These are phyloP conservation scores for Pleurotus cornucopiae DNA, from an alignment of 768 basidiomycete species.

Conservation along the genomic window DNA sequence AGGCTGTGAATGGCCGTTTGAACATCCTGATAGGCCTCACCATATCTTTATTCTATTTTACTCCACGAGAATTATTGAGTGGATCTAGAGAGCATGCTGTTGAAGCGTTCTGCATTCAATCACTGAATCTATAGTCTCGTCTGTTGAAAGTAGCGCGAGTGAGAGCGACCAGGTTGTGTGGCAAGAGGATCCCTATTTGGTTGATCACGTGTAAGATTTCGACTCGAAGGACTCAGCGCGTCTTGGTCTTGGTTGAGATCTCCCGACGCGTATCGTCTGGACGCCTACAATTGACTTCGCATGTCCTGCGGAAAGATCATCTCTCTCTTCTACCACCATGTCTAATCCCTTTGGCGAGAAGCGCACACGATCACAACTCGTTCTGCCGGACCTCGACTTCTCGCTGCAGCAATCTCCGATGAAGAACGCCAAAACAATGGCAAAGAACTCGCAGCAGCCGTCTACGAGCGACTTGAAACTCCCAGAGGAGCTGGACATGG, in stretches of 20 bases:
- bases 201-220: not conserved
- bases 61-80: too few species aligned
- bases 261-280: slow-evolving; percentile 1
- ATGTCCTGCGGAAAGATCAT: slow-evolving; percentile 14
- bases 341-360: slow-evolving; percentile 4
- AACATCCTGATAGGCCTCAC: too few species aligned
- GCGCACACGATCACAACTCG: slow-evolving; percentile 49
- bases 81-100: too few species aligned
- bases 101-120: too few species aligned
- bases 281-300: not conserved
- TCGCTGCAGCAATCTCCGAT: slow-evolving; percentile 44
- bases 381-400: slow-evolving; percentile 41
- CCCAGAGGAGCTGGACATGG: slow-evolving; percentile 4
- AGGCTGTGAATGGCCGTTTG: too few species aligned
- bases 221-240: not conserved
- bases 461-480: slow-evolving; percentile 6
- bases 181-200: too few species aligned
- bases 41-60: too few species aligned
- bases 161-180: too few species aligned
- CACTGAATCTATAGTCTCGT: too few species aligned
- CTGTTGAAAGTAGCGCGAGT: too few species aligned
- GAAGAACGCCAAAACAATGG: slow-evolving; percentile 43
- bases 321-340: slow-evolving; percentile 26
- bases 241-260: slow-evolving; percentile 1
- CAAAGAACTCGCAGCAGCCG: slow-evolving; percentile 21